Evolutionary conservation across 148 eudicot species (phyloP).

Genomic region (Rheum nobile): DNA sequence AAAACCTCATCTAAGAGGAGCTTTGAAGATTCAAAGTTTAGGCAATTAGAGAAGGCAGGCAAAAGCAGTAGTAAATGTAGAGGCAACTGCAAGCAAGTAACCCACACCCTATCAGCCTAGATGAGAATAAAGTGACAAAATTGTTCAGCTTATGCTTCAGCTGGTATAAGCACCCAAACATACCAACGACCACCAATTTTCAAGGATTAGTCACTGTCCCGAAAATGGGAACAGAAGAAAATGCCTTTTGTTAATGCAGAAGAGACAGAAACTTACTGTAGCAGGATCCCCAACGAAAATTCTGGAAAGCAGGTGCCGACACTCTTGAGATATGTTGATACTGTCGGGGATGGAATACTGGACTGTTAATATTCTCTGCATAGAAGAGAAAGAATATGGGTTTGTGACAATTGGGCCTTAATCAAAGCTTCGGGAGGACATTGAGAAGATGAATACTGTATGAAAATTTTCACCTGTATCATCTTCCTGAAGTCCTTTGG

Average conservation of each 20-base stretch:
- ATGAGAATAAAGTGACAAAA: background rate
- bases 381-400: background rate
- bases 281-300: slow-evolving; percentile 73
- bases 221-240: background rate
- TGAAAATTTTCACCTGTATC: slow-evolving; percentile 42
- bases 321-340: slow-evolving; percentile 72
- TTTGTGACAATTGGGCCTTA: background rate
- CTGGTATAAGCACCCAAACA: background rate
- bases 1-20: background rate
- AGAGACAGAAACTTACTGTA: slow-evolving; percentile 29
- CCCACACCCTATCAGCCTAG: background rate
- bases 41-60: background rate
- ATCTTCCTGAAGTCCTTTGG: slow-evolving; percentile 78
- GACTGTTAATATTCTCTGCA: slow-evolving; percentile 73
- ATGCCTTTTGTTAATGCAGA: background rate
- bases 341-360: slow-evolving; percentile 83
- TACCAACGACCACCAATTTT: background rate
- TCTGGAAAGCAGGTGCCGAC: slow-evolving; percentile 73
- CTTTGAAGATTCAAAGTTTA: background rate
- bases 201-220: background rate
- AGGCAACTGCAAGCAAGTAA: background rate
- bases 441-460: background rate
- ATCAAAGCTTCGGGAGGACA: background rate
- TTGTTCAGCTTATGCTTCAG: background rate
- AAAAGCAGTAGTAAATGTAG: background rate